phyloP scores from a whole-genome alignment of 139 green algal genomes.

The Micractinium conductrix region DNA sequence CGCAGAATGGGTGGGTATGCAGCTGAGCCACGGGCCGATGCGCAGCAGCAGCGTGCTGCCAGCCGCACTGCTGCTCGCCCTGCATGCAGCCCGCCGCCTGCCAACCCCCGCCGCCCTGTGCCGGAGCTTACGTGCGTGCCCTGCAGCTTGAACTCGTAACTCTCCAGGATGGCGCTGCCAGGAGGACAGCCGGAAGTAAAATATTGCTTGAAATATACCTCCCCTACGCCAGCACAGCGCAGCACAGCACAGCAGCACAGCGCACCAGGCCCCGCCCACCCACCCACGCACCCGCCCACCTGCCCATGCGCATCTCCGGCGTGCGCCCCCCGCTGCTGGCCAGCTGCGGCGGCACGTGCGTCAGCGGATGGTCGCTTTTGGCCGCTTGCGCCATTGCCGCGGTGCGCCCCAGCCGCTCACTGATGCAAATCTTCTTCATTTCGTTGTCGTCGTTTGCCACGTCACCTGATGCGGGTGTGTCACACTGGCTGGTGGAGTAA shows the following conservation, averaged over 20 bases:
- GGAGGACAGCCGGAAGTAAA: no score
- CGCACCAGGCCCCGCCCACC: no score
- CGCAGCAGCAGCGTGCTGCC: no score
- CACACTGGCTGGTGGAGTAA: no score
- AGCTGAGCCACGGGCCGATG: background rate
- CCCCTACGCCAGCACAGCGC: no score
- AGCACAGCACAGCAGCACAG: no score
- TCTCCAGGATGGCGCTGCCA: constrained; percentile 17
- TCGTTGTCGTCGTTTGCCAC: no score
- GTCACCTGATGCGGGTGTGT: no score
- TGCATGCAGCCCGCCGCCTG: background rate
- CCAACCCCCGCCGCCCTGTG: constrained; percentile 22
- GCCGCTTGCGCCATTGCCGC: no score
- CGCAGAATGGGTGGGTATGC: background rate
- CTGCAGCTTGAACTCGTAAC: constrained; percentile 51
- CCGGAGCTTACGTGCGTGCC: constrained; percentile 37
- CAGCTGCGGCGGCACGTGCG: background rate
- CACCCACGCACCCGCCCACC: no score
- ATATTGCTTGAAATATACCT: no score
- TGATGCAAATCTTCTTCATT: constrained; percentile 54
- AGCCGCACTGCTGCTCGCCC: no score
- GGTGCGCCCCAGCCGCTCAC: constrained; percentile 32
- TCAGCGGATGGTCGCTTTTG: background rate
- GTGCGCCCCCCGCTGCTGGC: background rate
- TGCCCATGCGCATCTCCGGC: constrained; percentile 54